A percentile compares a stretch with the other conserved stretches of the same genome.
phyloP scores from a whole-genome alignment of 2,329 filamentous ascomycete species.

The Talaromyces sp. region DNA sequence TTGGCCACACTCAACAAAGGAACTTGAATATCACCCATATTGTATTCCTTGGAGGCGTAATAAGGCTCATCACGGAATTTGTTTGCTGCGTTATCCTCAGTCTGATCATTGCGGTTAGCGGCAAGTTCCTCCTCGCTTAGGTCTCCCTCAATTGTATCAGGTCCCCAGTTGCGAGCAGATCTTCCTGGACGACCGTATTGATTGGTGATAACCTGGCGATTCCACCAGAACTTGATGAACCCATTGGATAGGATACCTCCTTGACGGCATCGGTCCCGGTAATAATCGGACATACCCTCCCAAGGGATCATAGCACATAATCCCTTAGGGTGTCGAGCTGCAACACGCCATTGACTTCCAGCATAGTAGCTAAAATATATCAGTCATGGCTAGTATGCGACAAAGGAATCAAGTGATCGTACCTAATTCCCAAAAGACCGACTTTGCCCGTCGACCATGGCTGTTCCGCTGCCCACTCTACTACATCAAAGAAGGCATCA shows the following conservation, averaged over 20 bases:
- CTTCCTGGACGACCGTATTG: slow-evolving; percentile 62
- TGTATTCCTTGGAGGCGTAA: slow-evolving; percentile 63
- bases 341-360: slow-evolving; percentile 54
- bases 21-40: slow-evolving; percentile 63
- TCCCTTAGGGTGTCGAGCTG: slow-evolving; percentile 51
- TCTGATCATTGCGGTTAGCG: slow-evolving; percentile 41
- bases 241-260: slow-evolving; percentile 59
- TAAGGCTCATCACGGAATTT: slow-evolving; percentile 61
- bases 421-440: slow-evolving; percentile 48
- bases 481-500: slow-evolving; percentile 51
- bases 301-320: slow-evolving; percentile 52
- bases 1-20: slow-evolving; percentile 66
- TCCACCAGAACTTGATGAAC: slow-evolving; percentile 65
- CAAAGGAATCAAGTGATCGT: background rate
- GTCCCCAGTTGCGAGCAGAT: slow-evolving; percentile 52
- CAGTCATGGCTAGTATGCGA: background rate
- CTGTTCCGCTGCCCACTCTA: slow-evolving; percentile 48
- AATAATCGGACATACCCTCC: slow-evolving; percentile 57
- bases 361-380: slow-evolving; percentile 44
- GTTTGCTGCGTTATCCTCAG: slow-evolving; percentile 47
- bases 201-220: slow-evolving; percentile 58
- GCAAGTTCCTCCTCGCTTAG: slow-evolving; percentile 34
- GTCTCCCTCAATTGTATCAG: slow-evolving; percentile 42
- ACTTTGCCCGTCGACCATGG: slow-evolving; percentile 51
- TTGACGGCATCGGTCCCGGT: slow-evolving; percentile 57